Conservation (phyloP, 345 rosid species). For the Salix brachista region DNA sequence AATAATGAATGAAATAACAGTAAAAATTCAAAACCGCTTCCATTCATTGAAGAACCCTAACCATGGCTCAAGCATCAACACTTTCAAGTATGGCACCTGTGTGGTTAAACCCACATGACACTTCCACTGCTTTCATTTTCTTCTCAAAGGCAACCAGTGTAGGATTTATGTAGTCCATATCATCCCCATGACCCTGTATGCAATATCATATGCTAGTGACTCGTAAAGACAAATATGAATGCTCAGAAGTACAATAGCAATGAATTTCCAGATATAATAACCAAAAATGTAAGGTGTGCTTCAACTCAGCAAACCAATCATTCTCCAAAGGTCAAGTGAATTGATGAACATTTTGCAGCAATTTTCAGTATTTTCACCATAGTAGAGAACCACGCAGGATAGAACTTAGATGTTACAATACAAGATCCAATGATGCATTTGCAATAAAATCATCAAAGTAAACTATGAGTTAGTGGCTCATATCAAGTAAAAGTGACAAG, state of each 20-base stretch:
- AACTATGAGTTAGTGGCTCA: neutral
- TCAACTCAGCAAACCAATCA: neutral
- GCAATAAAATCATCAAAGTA: neutral
- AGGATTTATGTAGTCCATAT: constrained; percentile 70
- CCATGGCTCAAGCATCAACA: constrained; percentile 12
- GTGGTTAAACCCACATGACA: constrained; percentile 94
- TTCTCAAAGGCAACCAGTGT: constrained; percentile 43
- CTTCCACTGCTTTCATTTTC: constrained; percentile 57
- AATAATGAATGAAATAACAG: neutral
- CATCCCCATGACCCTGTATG: constrained; percentile 82
- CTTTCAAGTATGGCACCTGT: constrained; percentile 68
- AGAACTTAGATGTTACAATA: neutral
- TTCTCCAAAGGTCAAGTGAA: neutral
- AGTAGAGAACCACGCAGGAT: neutral
- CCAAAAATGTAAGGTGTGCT: neutral
- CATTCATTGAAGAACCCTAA: neutral
- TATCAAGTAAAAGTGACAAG: neutral
- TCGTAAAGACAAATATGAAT: neutral
- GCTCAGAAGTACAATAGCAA: neutral
- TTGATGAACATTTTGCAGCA: neutral
- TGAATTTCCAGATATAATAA: no score
- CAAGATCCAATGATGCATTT: neutral
- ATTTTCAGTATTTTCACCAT: neutral
- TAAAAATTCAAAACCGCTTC: neutral
- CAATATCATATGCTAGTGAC: neutral